phyloP scores from a whole-genome alignment of 768 basidiomycete genomes.

The Mrakia hoshinonis region DNA sequence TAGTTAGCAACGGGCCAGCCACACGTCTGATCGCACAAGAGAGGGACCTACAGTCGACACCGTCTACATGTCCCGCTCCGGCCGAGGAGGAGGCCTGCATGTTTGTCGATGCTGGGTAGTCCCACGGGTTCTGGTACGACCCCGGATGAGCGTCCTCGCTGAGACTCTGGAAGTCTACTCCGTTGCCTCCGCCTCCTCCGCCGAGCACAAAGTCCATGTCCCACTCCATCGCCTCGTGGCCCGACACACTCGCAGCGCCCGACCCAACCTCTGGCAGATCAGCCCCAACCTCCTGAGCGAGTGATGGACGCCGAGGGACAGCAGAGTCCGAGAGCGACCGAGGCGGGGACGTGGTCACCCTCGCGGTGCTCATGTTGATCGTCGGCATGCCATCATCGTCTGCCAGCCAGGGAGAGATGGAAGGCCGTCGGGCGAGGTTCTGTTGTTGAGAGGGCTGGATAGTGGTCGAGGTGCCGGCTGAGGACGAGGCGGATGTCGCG shows the following conservation, averaged over 20 bases:
- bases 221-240: constrained; percentile 27
- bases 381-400: background rate
- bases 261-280: background rate
- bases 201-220: constrained; percentile 27
- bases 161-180: constrained; percentile 2
- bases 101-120: background rate
- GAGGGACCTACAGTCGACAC: constrained; percentile 20
- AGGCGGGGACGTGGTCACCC: constrained; percentile 16
- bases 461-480: background rate
- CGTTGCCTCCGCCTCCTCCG: background rate
- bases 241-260: constrained; percentile 3
- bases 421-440: background rate
- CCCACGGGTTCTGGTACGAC: background rate
- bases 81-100: background rate
- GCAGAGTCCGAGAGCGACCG: constrained; percentile 29
- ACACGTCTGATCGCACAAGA: no score
- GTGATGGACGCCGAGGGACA: constrained; percentile 27
- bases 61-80: background rate
- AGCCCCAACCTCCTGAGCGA: constrained; percentile 20
- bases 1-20: no score
- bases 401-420: constrained; percentile 16
- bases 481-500: background rate
- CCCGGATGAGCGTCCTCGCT: background rate
- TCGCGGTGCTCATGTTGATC: background rate
- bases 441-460: background rate